Evolutionary conservation across 352 stramenopile species (phyloP), one percentile per base, ranked within the genome.

Genomic region (Lagenidium giganteum): DNA sequence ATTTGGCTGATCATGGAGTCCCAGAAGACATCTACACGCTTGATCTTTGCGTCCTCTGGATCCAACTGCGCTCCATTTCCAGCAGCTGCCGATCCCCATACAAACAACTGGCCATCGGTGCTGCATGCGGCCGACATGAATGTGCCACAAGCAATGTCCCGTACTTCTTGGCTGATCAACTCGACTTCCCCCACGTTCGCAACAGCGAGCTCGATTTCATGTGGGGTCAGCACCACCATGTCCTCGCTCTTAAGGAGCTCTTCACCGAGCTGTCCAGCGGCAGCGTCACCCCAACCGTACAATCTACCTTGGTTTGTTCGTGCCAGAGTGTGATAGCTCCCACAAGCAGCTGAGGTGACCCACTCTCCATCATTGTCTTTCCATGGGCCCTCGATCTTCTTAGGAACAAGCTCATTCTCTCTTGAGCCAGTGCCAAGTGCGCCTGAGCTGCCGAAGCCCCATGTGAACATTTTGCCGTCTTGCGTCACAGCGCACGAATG

Each of bases 381-480:
- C 61, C 64, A 82, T 13, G 61, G 57, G 4, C 59, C 67, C 9
- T 61, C 30, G 3, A 91, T 51, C 8, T 52, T 53, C 17, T 29
- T 57, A 4, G 82, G 77, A 0, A 64, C 32, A 8, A 84, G 49
- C 3, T 54, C 59, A 38, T 90, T 90, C 2, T 92, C 77, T 42
- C 64, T 47, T 5, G 56, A 65, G 1, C 67, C 79, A 29, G 76
- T 71, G 5, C 84, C 84, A 7, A 95, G 50, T 12, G 84, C 82
- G 2, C 83, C 83, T 2, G 80, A 93, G 21, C 56, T 74, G n/a
- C 84, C 82, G 36, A 93, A 93, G 0, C 84, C 83, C 83, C 83
- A 95, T 13, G 80, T 94, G 27, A 81, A 95, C 9, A 95, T 61
- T 8, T 85, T 57, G 4, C 83, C 84, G 1, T 73, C 52, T 26